Percentiles rank a stretch among this genome's conserved stretches.
Conservation (phyloP, 2,329 filamentous ascomycete genomes). For the Ceratocystis colombiana region DNA sequence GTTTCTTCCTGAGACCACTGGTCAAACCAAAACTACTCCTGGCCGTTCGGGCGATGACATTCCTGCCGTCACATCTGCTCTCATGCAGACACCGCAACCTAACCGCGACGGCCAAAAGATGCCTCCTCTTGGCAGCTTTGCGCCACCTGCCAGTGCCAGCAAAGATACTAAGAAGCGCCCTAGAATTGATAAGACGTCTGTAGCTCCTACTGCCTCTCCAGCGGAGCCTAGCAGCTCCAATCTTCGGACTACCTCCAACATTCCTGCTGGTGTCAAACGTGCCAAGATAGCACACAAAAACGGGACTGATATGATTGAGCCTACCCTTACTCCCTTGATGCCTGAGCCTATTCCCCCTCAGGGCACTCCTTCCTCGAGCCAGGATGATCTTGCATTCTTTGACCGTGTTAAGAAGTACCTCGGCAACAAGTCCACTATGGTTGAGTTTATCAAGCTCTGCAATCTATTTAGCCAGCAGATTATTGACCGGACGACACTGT, state of each 20-base stretch:
- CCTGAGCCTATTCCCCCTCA: constrained; percentile 78
- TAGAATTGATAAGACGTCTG: constrained; percentile 47
- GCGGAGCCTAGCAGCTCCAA: constrained; percentile 21
- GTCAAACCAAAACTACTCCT: constrained; percentile 43
- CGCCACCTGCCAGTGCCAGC: constrained; percentile 65
- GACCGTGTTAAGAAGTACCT: constrained; percentile 95
- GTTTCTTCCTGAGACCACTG: constrained; percentile 79
- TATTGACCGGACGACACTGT: constrained; percentile 72
- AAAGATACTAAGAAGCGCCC: constrained; percentile 88
- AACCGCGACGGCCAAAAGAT: constrained; percentile 60
- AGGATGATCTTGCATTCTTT: constrained; percentile 87
- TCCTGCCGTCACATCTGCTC: constrained; percentile 36
- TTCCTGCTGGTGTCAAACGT: constrained; percentile 42
- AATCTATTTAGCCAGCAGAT: constrained; percentile 91
- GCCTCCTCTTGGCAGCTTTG: constrained; percentile 91
- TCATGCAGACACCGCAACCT: constrained; percentile 47
- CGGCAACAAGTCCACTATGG: constrained; percentile 81
- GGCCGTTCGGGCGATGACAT: constrained; percentile 54
- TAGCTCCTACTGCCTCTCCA: constrained; percentile 31
- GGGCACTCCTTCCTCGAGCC: constrained; percentile 59
- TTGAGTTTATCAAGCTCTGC: constrained; percentile 92
- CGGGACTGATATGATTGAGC: constrained; percentile 58
- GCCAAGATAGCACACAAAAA: constrained; percentile 65
- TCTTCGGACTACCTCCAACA: constrained; percentile 21
- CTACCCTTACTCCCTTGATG: constrained; percentile 76